phyloP scores from a whole-genome alignment of 2,329 filamentous ascomycete species.

The Coniochaeta sp. region DNA sequence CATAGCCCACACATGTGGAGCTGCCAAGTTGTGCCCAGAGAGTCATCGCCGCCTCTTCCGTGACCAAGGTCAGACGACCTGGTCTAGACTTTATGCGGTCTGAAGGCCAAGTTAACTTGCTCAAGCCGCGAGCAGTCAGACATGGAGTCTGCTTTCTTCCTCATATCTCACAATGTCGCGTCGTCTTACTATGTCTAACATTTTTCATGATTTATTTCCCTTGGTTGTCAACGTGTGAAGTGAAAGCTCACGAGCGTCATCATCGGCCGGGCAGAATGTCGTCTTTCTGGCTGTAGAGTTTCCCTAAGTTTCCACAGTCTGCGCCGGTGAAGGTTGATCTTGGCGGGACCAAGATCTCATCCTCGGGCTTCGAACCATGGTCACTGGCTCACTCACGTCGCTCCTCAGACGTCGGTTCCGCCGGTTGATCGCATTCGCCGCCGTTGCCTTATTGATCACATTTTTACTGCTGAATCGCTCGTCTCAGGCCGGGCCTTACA shows the following conservation, averaged over 20 bases:
- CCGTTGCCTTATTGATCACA: neutral
- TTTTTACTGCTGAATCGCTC: slow-evolving; percentile 11
- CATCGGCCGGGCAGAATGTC: neutral
- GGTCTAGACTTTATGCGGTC: neutral
- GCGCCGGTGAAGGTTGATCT: neutral
- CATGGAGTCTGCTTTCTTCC: neutral
- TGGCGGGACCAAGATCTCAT: neutral
- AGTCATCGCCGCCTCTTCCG: neutral
- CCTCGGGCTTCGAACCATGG: neutral
- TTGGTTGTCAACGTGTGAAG: neutral
- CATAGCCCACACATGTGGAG: neutral
- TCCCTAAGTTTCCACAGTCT: neutral
- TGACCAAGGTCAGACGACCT: neutral
- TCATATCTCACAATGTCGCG: neutral
- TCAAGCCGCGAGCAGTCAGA: neutral
- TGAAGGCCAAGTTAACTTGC: neutral
- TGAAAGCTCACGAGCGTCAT: neutral
- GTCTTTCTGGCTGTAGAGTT: neutral
- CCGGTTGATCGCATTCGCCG: neutral
- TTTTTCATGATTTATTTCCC: neutral
- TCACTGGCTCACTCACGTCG: neutral
- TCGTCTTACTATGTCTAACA: neutral
- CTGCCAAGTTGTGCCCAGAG: neutral
- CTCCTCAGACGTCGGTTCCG: neutral
- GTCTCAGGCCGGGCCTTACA: neutral